Base-by-base conservation (phyloP, 2,329 filamentous ascomycete genomes). In the Monilinia polystroma region DNA sequence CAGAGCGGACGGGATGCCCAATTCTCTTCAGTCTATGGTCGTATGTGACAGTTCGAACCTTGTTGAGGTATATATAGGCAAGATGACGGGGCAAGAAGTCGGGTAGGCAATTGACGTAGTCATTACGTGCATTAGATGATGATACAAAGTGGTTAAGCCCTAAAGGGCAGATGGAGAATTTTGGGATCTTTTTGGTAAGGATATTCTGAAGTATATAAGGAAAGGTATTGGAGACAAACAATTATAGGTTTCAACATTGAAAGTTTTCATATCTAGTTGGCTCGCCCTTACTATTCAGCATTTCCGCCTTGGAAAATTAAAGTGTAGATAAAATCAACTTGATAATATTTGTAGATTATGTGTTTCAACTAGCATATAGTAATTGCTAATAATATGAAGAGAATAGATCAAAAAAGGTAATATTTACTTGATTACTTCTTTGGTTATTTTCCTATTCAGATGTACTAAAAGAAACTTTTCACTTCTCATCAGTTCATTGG, bases 1-100 rank as follows among this genome's bases (percentile, higher is more conserved):
- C 47, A 51, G 47, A 51, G 47, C 47, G n/a, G 47, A 51, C 47
- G 47, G 47, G 47, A 51, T 26, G 47, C 47, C 47, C 47, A 51
- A 51, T 51, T 51, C 47, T 51, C 47, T 51, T 51, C 47, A 51
- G 47, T 51, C 47, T 51, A 51, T 51, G 47, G 47, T 51, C 47
- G 47, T 51, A 51, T 51, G 47, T 26, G 47, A 1, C 8, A 12
- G 1, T 23, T 1, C 4, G 4, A n/a, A 4, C 1, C 2, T 51
- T 14, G 47, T 26, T 51, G 4, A 23, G 47, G 18, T 16, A 20
- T 18, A 47, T 47, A 47, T 47, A 23, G n/a, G n/a, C n/a, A n/a
- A 51, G 47, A 26, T 12, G 11, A 14, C 26, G 47, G 8, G 20
- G 47, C 20, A 20, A n/a, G n/a, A n/a, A 6, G 45, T 3, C n/a